phyloP scores from a whole-genome alignment of 768 basidiomycete genomes.

The Pleurotus platypus region DNA sequence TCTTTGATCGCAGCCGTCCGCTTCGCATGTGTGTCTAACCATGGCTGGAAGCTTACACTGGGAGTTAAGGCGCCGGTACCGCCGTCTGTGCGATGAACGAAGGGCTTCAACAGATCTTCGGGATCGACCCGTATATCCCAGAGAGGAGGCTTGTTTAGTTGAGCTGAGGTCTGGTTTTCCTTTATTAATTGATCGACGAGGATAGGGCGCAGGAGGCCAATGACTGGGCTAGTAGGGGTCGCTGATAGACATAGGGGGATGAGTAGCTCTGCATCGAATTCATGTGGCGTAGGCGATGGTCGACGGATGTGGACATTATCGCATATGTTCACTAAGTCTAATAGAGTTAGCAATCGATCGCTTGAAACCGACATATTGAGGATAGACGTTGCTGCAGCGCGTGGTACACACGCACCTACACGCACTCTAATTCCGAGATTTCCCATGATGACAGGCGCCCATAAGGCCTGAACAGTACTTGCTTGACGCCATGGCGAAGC shows the following conservation, averaged over 20 bases:
- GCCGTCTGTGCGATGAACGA: constrained; percentile 6
- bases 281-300: constrained; percentile 21
- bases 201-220: constrained; percentile 58
- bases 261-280: constrained; percentile 38
- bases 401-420: not conserved
- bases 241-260: constrained; percentile 54
- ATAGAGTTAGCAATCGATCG: constrained; percentile 30
- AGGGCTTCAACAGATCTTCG: constrained; percentile 13
- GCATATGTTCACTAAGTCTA: constrained; percentile 65
- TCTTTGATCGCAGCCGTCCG: constrained; percentile 61
- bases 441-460: not conserved
- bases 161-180: constrained; percentile 40
- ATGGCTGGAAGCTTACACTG: constrained; percentile 47
- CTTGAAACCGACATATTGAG: not conserved
- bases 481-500: constrained; percentile 7
- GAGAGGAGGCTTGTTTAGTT: constrained; percentile 1
- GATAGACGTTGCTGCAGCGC: not conserved
- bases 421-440: not conserved
- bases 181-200: constrained; percentile 49
- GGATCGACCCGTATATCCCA: constrained; percentile 26
- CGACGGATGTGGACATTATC: constrained; percentile 59
- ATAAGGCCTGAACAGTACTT: no score
- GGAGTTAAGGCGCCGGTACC: constrained; percentile 16
- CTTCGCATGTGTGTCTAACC: constrained; percentile 50
- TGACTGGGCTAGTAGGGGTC: constrained; percentile 46